Conservation (phyloP, 768 basidiomycete species). For the Cyclocybe aegerita region DNA sequence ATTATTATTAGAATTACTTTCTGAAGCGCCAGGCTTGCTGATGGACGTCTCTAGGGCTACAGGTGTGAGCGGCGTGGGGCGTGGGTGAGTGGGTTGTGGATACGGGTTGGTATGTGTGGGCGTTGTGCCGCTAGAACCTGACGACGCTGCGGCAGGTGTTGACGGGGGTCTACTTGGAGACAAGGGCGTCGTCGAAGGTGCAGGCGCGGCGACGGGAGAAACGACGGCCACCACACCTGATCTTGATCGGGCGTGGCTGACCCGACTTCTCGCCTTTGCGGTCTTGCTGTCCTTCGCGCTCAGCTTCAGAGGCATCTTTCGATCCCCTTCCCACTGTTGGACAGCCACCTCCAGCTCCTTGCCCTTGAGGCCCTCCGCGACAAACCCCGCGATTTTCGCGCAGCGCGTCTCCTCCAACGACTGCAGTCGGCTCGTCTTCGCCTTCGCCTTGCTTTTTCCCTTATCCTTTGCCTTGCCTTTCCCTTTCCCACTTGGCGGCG, state of each 20-base stretch:
- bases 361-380: conserved; percentile 68
- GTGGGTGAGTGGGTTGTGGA: too few relatives aligned
- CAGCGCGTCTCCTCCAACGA: conserved; percentile 52
- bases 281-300: conserved; percentile 7
- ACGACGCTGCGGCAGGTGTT: too few relatives aligned
- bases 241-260: conserved; percentile 1
- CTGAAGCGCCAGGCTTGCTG: too few relatives aligned
- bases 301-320: conserved; percentile 17
- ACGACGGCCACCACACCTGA: conserved; percentile 3
- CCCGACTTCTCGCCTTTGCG: conserved; percentile 12
- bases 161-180: too few relatives aligned
- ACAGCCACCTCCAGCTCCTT: conserved; percentile 60
- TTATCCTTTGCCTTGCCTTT: conserved; percentile 26
- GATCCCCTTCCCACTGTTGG: conserved; percentile 54
- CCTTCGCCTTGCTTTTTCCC: conserved; percentile 14
- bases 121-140: too few relatives aligned
- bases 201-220: too few relatives aligned
- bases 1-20: too few relatives aligned
- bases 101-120: too few relatives aligned
- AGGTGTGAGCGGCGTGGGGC: too few relatives aligned
- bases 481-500: conserved; percentile 14
- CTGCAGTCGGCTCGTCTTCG: conserved; percentile 16
- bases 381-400: conserved; percentile 65
- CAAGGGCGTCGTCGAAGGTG: too few relatives aligned
- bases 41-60: too few relatives aligned